Evolutionary conservation across 441 rosid genomes (phyloP).

Genomic region (Melastoma candidum): DNA sequence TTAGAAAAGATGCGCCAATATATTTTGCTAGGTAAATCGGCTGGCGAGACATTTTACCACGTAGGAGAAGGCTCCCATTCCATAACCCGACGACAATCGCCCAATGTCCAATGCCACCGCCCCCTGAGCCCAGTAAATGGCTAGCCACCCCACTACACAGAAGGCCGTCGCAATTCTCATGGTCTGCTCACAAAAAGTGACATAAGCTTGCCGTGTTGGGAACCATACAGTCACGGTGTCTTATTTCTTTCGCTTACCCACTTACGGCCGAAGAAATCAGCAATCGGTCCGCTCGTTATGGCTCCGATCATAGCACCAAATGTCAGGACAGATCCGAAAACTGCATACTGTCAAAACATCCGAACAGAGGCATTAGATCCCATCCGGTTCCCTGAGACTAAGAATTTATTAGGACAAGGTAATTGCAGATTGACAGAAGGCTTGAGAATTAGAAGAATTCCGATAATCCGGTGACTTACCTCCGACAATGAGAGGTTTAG

Average conservation of each 20-base stretch:
- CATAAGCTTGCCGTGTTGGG: not conserved
- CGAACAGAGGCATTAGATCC: constrained; percentile 8
- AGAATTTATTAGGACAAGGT: not conserved
- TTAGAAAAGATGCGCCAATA: too few relatives aligned
- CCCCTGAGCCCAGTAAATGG: constrained; percentile 88
- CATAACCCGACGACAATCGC: constrained; percentile 83
- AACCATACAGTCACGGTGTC: not conserved
- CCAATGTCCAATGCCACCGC: constrained; percentile 58
- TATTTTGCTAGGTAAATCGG: too few relatives aligned
- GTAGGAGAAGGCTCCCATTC: constrained; percentile 81
- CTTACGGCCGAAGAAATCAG: constrained; percentile 75
- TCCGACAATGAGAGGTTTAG: constrained; percentile 54
- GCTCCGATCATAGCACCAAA: constrained; percentile 99
- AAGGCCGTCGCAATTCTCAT: constrained; percentile 66
- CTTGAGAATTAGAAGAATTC: too few relatives aligned
- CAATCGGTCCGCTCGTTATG: constrained; percentile 72
- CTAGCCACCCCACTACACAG: constrained; percentile 81
- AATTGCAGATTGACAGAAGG: not conserved
- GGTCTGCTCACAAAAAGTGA: constrained; percentile 35
- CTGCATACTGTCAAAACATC: constrained; percentile 44
- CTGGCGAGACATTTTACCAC: too few relatives aligned
- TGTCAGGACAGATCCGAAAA: constrained; percentile 84
- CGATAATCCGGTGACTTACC: constrained; percentile 22
- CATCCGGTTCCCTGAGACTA: too few relatives aligned
- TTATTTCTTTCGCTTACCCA: constrained; percentile 36